A percentile compares a stretch with the other conserved stretches of the same genome.
Evolutionary conservation across 164 flowering plant species (phyloP).

Genomic region (Protea cynaroides): DNA sequence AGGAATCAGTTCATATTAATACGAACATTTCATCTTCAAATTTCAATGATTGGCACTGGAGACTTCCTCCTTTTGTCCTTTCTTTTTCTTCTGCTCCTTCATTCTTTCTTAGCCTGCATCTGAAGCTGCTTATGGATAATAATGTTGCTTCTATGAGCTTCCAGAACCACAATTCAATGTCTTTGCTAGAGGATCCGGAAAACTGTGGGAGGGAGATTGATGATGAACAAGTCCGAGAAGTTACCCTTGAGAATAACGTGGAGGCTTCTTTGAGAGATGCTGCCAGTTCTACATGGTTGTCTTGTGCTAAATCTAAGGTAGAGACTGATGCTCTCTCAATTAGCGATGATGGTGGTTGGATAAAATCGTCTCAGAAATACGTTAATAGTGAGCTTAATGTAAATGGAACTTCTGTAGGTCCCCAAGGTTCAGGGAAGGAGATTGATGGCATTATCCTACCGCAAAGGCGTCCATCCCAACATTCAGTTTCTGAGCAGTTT

Average conservation of each 20-base stretch:
- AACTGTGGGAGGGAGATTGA: constrained; percentile 12
- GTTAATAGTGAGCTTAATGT: constrained; percentile 13
- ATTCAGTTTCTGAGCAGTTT: constrained; percentile 16
- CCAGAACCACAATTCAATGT: constrained; percentile 20
- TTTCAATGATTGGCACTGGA: constrained; percentile 26
- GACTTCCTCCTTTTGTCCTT: constrained; percentile 48
- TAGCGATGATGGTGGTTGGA: constrained; percentile 20
- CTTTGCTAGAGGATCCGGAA: constrained; percentile 20
- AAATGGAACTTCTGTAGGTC: constrained; percentile 23
- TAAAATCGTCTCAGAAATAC: constrained; percentile 10
- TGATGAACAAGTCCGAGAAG: constrained; percentile 21
- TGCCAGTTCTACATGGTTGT: constrained; percentile 17
- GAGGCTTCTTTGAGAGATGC: constrained; percentile 13
- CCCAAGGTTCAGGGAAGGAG: constrained; percentile 16
- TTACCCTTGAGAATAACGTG: constrained; percentile 12
- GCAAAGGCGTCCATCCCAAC: constrained; percentile 14
- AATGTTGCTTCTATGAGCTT: constrained; percentile 33
- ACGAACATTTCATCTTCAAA: constrained; percentile 14
- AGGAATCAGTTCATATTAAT: constrained; percentile 24
- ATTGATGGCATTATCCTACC: constrained; percentile 13
- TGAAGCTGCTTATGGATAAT: constrained; percentile 62
- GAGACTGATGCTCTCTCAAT: constrained; percentile 18
- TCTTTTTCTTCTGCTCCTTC: constrained; percentile 66
- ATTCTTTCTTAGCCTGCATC: constrained; percentile 62
- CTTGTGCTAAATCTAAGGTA: constrained; percentile 16